Percentiles rank a stretch among this genome's conserved stretches.
Conservation (phyloP, 2,329 filamentous ascomycete genomes). For the Dissoconium aciculare region DNA sequence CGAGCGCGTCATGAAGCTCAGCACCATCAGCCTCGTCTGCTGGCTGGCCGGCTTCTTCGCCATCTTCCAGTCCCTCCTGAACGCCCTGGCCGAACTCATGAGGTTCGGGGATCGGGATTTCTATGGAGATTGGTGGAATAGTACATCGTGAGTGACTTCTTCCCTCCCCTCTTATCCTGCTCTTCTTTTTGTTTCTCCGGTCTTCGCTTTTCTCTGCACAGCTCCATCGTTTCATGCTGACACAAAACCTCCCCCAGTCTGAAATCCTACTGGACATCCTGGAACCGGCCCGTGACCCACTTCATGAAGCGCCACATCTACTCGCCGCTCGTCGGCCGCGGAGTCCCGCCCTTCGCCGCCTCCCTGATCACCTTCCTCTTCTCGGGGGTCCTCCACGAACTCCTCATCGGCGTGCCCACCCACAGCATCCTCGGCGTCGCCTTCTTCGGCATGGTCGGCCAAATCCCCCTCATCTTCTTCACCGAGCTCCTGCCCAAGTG, state of each 20-base stretch:
- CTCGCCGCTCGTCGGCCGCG: conserved; percentile 70
- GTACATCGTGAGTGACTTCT: too few relatives aligned
- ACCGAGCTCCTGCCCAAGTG: conserved; percentile 70
- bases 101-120: conserved; percentile 86
- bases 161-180: too few relatives aligned
- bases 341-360: conserved; percentile 55
- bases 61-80: conserved; percentile 82
- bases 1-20: conserved; percentile 85
- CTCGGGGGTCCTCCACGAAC: conserved; percentile 78
- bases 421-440: conserved; percentile 63
- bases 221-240: too few relatives aligned
- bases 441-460: conserved; percentile 84
- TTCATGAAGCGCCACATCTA: conserved; percentile 96
- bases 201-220: too few relatives aligned
- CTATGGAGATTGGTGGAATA: conserved; percentile 98
- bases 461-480: conserved; percentile 71
- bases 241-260: conserved; percentile 63
- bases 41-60: conserved; percentile 98
- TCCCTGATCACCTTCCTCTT: conserved; percentile 75
- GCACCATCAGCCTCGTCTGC: conserved; percentile 85
- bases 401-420: conserved; percentile 84
- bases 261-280: conserved; percentile 82
- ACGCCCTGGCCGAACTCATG: conserved; percentile 79
- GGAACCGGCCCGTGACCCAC: conserved; percentile 95
- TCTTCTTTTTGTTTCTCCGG: too few relatives aligned